phyloP scores from a whole-genome alignment of 345 rosid species.

The Syzygium jambos region DNA sequence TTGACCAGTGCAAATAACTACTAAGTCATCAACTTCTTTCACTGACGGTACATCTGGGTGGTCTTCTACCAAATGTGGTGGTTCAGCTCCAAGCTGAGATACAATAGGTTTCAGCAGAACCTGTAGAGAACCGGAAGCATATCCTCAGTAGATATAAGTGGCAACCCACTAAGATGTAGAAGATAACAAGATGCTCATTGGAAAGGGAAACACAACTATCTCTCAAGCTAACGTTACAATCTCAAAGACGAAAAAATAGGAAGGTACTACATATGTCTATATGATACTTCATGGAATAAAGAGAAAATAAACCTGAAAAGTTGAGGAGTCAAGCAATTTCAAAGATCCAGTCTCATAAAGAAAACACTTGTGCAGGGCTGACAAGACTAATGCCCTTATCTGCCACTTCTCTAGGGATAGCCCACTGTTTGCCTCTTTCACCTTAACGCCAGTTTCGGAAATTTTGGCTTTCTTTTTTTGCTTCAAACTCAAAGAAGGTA shows the following conservation, averaged over 20 bases:
- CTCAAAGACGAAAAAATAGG: neutral
- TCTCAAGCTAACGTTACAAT: neutral
- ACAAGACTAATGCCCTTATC: conserved; percentile 62
- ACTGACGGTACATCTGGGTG: conserved; percentile 50
- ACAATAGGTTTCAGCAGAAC: conserved; percentile 73
- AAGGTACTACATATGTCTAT: neutral
- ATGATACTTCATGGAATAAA: neutral
- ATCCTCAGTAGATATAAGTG: neutral
- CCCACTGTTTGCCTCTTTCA: conserved; percentile 8
- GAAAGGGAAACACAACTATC: neutral
- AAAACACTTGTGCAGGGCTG: conserved; percentile 79
- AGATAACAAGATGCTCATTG: neutral
- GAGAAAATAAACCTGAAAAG: conserved; percentile 56
- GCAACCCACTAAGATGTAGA: neutral
- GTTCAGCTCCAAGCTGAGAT: conserved; percentile 62
- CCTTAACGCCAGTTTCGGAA: conserved; percentile 26
- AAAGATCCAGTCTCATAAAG: conserved; percentile 61
- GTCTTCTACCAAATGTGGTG: conserved; percentile 50
- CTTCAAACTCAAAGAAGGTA: conserved; percentile 21
- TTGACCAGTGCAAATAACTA: conserved; percentile 81
- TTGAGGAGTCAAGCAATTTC: conserved; percentile 78
- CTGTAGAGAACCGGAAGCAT: conserved; percentile 27
- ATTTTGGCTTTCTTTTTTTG: conserved; percentile 68
- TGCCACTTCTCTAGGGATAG: conserved; percentile 59
- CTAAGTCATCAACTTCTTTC: conserved; percentile 60